Evolutionary conservation across 768 basidiomycete species (phyloP), one percentile per base, ranked within the genome.

Genomic region (Leucogyrophana mollusca): DNA sequence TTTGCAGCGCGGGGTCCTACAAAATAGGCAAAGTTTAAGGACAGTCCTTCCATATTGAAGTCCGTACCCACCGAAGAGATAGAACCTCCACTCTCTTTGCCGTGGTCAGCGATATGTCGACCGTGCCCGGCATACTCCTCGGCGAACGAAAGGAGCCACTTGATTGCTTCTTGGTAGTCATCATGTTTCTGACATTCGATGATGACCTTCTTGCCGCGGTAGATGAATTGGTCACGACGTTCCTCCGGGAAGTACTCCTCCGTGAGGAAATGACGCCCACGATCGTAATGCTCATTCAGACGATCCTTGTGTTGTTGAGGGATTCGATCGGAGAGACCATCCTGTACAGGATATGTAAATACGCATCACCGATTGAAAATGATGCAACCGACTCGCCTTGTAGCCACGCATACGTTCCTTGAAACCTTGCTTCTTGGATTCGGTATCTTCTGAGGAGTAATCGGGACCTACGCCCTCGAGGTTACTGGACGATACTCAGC

Each of bases 221-320:
- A 95, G 59, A 98, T 88, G 66, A 93, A 96, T 59, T 91, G 91
- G 44, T 95, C 91, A 18, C 91, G 79, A 17, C 95, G 75, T 66
- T 94, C 94, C 55, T 87, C 75, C 0, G 94, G 94, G 76, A 96
- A 94, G 55, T 86, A 87, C 32, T 94, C 89, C 40, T 94, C 90
- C 13, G 69, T 67, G 43, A 96, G 55, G 65, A 90, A 87, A 24
- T 83, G 73, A 58, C 80, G 81, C 20, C 80, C 76, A 13, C 77
- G 74, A 37, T 87, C 77, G 35, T 73, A 40, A 10, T 83, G 71
- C 6, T 85, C 78, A 25, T 72, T 63, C 0, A 71, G 77, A 10
- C 59, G 67, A 9, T 83, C 79, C 50, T 82, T 83, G 52, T 88
- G 84, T 53, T 87, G 75, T 41, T 85, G 77, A 1, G 89, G 83